Percentiles rank a stretch among this genome's conserved stretches.
Conservation (phyloP, 2,329 filamentous ascomycete genomes). For the Coniosporium tulheliwenetii region DNA sequence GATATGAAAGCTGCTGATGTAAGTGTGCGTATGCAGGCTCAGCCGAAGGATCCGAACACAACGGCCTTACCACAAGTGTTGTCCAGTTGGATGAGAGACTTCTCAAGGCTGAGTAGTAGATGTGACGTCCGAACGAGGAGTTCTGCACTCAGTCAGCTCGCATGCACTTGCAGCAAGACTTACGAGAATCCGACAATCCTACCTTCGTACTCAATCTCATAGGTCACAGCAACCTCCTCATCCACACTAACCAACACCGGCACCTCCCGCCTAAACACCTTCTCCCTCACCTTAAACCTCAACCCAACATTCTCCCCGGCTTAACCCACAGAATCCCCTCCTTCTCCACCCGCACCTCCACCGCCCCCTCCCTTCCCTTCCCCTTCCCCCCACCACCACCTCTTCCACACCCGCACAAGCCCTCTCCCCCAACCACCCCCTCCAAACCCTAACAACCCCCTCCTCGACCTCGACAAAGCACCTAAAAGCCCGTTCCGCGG, state of each 20-base stretch:
- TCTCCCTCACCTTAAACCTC: conserved; percentile 46
- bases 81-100: conserved; percentile 44
- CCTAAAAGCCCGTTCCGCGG: conserved; percentile 45
- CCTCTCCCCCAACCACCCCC: conserved; percentile 46
- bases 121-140: conserved; percentile 48
- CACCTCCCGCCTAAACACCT: conserved; percentile 25
- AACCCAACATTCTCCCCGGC: conserved; percentile 47
- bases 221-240: conserved; percentile 53
- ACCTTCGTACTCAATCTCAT: conserved; percentile 60
- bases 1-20: no score
- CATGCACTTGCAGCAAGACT: no score
- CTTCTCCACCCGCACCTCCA: conserved; percentile 10
- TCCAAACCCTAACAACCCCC: conserved; percentile 53
- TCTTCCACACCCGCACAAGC: neutral
- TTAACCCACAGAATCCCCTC: conserved; percentile 53
- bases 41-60: conserved; percentile 39
- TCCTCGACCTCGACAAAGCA: conserved; percentile 52
- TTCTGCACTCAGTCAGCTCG: no score
- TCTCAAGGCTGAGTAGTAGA: conserved; percentile 50
- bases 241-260: conserved; percentile 41
- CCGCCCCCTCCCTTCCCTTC: neutral
- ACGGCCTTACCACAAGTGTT: conserved; percentile 49
- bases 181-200: conserved; percentile 3
- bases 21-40: neutral
- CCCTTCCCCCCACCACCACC: neutral